Base-by-base conservation (phyloP, 345 rosid genomes). In the Populus euphratica region DNA sequence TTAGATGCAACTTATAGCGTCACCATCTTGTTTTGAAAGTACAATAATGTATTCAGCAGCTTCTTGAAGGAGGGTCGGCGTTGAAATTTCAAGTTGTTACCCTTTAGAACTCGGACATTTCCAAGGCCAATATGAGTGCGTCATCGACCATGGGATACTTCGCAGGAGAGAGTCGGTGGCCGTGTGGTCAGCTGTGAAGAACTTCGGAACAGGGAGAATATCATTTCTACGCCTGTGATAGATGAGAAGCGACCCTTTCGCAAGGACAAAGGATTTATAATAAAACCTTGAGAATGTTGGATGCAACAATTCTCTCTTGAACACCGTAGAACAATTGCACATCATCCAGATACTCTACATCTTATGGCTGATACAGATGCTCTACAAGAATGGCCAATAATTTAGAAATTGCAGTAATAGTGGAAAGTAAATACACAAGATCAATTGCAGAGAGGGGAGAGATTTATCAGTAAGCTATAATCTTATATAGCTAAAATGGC, bases 361-460 rank as follows among this genome's bases (percentile, higher is more conserved):
- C 70, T 81, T 80, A 61, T 52, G 66, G 75, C 74, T 73, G 74
- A 61, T 41, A 77, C 79, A 74, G 36, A 25, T 31, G 74, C 81
- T 81, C 79, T 81, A 78, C 81, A 83, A 63, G 86, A 79, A 83
- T 81, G 82, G 78, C 56, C 73, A 63, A 73, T 9, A 64, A 7
- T 66, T 74, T 49, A 25, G 77, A 72, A 76, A 62, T 68, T 78
- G 75, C 81, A 63, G 76, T 81, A 52, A 59, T 77, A 50, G 73
- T 36, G 82, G 74, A 67, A 81, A 41, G 75, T 66, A 75, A 76
- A 74, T 78, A 79, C 76, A 84, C 61, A 70, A 61, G 80, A 65
- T 78, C 56, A 75, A 70, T 72, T 70, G 80, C 73, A 64, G 72
- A 68, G 56, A 44, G 33, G 41, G 54, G 38, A 67, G 44, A 71